Base-by-base conservation (phyloP, 1,139 yeast genomes). In the Suzukiozyma palmioleophila region DNA sequence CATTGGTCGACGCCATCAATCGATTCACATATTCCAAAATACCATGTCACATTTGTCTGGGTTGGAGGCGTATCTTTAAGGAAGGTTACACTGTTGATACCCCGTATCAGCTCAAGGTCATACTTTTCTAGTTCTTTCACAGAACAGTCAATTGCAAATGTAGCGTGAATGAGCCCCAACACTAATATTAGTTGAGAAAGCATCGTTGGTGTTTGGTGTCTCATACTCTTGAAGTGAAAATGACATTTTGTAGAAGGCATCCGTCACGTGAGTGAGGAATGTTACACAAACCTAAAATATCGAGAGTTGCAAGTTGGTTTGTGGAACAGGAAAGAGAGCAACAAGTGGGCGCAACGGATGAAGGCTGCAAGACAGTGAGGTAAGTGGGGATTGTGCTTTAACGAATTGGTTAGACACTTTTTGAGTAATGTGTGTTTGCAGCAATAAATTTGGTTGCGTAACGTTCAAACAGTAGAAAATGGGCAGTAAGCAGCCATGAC, bases 61-160 rank as follows among this genome's bases (percentile, higher is more conserved):
- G 90, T 75, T 2, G 97, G 97, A 21, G 97, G 97, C 11, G 96
- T 86, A 36, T 73, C 75, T 33, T 59, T 64, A 26, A 67, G 51
- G 4, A 53, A 41, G 8, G 67, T 53, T 13, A 66, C 64, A 2
- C 61, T 49, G 49, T 77, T 75, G 6, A 67, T 54, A 2, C 86
- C 85, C 35, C 68, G 68, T 33, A 81, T 61, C 15, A 64, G 51
- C 39, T 68, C 72, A 47, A 78, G 69, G 40, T 70, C 60, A 50
- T 64, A 66, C 28, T 64, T 63, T 18, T 59, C 58, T 30, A 77
- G 60, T 32, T 69, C 69, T 12, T 64, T 53, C 25, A 59, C 67
- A 2, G 62, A 51, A 52, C 84, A 79, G 51, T 72, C 73, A 44
- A 78, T 62, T 25, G 70, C 66, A 1, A 62, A 24, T 9, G 31